A percentile compares a stretch with the other conserved stretches of the same genome.
phyloP scores from a whole-genome alignment of 139 green algal species.

The Volvox africanus region DNA sequence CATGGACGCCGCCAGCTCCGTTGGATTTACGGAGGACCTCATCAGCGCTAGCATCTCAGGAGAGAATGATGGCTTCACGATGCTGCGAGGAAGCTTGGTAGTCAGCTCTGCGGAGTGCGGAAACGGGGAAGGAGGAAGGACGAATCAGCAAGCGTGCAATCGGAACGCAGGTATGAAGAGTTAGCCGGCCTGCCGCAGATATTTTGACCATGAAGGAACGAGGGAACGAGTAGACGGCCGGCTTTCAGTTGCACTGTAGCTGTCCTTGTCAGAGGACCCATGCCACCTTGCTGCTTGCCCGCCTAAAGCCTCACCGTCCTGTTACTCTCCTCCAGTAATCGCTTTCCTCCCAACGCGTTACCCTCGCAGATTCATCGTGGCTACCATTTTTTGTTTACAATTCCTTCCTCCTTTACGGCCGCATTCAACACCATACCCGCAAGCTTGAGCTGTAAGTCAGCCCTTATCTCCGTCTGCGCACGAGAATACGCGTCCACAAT shows the following conservation, averaged over 20 bases:
- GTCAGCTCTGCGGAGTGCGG: background rate
- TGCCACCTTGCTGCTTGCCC: no score
- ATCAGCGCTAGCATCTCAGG: constrained; percentile 36
- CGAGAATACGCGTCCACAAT: constrained; percentile 30
- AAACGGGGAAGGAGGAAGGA: background rate
- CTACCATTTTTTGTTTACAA: background rate
- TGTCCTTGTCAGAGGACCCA: no score
- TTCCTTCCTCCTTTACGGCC: background rate
- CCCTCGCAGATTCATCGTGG: no score
- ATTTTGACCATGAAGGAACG: no score
- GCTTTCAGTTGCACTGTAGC: no score
- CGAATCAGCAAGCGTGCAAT: background rate
- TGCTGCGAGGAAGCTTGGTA: constrained; percentile 38
- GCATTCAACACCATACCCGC: background rate
- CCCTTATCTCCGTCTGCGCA: constrained; percentile 27
- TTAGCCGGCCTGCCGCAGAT: no score
- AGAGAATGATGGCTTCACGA: constrained; percentile 34
- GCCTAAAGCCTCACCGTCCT: no score
- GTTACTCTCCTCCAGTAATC: no score
- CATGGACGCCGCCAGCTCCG: constrained; percentile 47
- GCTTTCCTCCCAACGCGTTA: no score
- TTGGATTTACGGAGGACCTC: constrained; percentile 23
- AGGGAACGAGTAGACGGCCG: no score
- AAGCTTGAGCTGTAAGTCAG: constrained; percentile 19
- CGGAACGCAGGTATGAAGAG: no score